Evolutionary conservation across 352 stramenopile species (phyloP).

Genomic region (Phytophthora hibernalis): DNA sequence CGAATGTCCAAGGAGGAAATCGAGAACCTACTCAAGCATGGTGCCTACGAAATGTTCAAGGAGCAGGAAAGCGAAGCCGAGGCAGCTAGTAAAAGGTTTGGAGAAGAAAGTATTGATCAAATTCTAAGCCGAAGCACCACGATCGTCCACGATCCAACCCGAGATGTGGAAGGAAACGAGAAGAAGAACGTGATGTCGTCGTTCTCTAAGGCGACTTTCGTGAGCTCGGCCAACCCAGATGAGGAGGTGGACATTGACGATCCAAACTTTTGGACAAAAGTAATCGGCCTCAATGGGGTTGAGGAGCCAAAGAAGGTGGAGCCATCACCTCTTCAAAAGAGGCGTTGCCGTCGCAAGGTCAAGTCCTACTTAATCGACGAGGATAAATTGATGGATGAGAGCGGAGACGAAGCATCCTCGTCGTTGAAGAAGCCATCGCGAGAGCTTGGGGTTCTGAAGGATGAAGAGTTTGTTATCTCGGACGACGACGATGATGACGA

Average conservation of each 20-base stretch:
- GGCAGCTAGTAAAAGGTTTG: constrained; percentile 95
- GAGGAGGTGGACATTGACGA: constrained; percentile 93
- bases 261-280: constrained; percentile 95
- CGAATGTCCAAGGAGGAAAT: constrained; percentile 92
- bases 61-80: constrained; percentile 92
- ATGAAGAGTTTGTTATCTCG: constrained; percentile 84
- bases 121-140: constrained; percentile 94
- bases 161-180: constrained; percentile 44
- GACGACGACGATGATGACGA: constrained; percentile 59
- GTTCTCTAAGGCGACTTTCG: constrained; percentile 94
- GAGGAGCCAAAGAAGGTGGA: constrained; percentile 70
- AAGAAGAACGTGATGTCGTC: constrained; percentile 88
- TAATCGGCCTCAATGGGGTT: constrained; percentile 86
- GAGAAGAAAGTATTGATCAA: constrained; percentile 98
- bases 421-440: constrained; percentile 35
- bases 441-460: constrained; percentile 33
- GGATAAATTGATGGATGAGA: constrained; percentile 50
- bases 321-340: constrained; percentile 78
- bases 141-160: constrained; percentile 88
- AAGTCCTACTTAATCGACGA: constrained; percentile 79
- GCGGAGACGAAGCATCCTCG: constrained; percentile 50
- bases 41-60: constrained; percentile 95
- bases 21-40: constrained; percentile 93
- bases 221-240: constrained; percentile 87
- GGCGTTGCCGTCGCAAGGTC: constrained; percentile 69